A percentile compares a stretch with the other conserved stretches of the same genome.
These are phyloP conservation scores for Aspergillus fischeri DNA, from an alignment of 2,329 filamentous ascomycete genomes.

Conservation along the genomic window DNA sequence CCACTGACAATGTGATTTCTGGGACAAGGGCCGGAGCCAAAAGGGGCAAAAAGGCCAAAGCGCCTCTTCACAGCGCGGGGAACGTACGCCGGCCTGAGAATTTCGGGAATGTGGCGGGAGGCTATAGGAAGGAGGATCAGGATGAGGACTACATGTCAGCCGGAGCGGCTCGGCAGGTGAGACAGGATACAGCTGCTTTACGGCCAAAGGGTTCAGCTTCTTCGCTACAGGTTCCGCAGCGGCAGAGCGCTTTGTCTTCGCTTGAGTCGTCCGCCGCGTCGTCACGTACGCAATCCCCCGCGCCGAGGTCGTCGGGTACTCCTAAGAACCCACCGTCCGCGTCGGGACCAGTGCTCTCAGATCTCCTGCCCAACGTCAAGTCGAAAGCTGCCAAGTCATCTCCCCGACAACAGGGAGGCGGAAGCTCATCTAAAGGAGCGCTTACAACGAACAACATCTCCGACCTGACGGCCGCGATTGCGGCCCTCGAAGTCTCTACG, in stretches of 20 bases:
- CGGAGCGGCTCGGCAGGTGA: slow-evolving; percentile 38
- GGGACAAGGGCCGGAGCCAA: slow-evolving; percentile 11
- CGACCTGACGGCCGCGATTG: slow-evolving; percentile 72
- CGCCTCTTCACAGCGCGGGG: slow-evolving; percentile 57
- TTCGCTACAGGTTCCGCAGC: slow-evolving; percentile 38
- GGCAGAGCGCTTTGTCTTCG: slow-evolving; percentile 23
- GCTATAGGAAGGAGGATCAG: slow-evolving; percentile 68
- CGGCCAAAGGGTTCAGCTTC: slow-evolving; percentile 51
- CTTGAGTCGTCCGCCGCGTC: slow-evolving; percentile 43
- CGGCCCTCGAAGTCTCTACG: slow-evolving; percentile 83
- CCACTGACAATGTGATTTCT: neutral
- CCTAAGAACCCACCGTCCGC: slow-evolving; percentile 60
- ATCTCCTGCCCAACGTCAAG: slow-evolving; percentile 58
- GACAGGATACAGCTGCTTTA: slow-evolving; percentile 28
- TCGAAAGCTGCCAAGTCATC: slow-evolving; percentile 58
- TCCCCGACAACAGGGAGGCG: slow-evolving; percentile 66
- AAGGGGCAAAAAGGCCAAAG: slow-evolving; percentile 55
- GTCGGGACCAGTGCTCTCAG: slow-evolving; percentile 76
- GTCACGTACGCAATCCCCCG: slow-evolving; percentile 42
- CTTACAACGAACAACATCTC: slow-evolving; percentile 47
- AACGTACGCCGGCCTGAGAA: slow-evolving; percentile 61
- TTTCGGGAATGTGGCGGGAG: slow-evolving; percentile 61
- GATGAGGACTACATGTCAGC: slow-evolving; percentile 69
- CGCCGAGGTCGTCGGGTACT: slow-evolving; percentile 13
- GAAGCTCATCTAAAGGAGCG: slow-evolving; percentile 55